Evolutionary conservation across 331 rosid genomes (phyloP), one percentile per base, ranked within the genome.

Genomic region (Cydonia oblonga): DNA sequence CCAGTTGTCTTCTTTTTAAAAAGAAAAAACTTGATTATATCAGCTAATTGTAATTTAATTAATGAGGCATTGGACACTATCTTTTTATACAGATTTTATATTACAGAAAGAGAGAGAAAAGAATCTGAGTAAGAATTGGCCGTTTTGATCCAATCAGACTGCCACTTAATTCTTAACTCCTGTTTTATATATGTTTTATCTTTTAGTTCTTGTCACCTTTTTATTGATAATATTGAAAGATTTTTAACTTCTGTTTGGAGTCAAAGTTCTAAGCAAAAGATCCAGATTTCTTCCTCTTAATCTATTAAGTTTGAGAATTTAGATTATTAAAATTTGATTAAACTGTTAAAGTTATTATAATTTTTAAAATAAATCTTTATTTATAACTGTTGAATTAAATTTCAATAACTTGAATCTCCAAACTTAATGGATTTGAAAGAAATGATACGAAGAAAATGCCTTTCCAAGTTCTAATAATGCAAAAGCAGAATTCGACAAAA

Each of bases 391-490:
- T 33, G 1, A 2, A 33, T 8, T 0, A 33, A 33, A 8, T 33
- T 33, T 33, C 1, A 33, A 33, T 33, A 0, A 0, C 2, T 0
- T 0, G 0, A 8, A 33, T 33, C 0, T 2, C 1, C 40, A 0
- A 8, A 33, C 1, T 33, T 8, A 2, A 33, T 2, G 3, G 0
- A 33, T 33, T 33, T 0, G 0, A 1, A 33, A 10, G 9, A 32
- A 1, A 6, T 7, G 35, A 32, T 6, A n/a, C n/a, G n/a, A n/a
- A n/a, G n/a, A n/a, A n/a, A n/a, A n/a, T n/a, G 0, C 40, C 40
- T 8, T 33, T 33, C 3, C 40, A 33, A 8, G 40, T 46, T 49
- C 20, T 13, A 49, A 49, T 49, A 49, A 49, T 13, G 54, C 54
- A 49, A 49, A 49, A 49, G 20, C 54, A 49, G 54, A 49, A 49